Base-by-base conservation (phyloP, 805 yeast genomes). In the Allodekkera sacchari region DNA sequence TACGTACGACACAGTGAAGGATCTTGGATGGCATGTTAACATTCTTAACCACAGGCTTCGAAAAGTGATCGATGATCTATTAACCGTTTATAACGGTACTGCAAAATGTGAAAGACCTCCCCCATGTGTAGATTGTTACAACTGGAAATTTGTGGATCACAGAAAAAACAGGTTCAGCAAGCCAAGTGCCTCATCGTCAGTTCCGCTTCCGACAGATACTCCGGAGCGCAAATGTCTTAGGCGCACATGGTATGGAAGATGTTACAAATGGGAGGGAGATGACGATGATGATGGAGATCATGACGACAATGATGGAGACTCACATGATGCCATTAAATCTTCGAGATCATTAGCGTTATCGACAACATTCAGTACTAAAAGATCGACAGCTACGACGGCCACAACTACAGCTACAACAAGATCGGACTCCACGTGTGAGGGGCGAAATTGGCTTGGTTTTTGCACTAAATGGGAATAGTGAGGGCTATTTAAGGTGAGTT, bases 11-110 rank as follows among this genome's bases (percentile, higher is more conserved):
- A 88, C 81, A 8, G 95, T 88, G 9, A 68, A 70, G 3, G 97
- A 92, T 44, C 61, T 70, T 41, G 96, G 96, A 3, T 89, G 96
- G 96, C 79, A 75, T 48, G 88, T 88, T 11, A 85, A 80, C 45
- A 59, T 92, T 55, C 64, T 83, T 40, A 85, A 89, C 55, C 98
- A 92, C 55, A 66, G 96, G 27, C 84, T 92, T 32, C 92, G 83
- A 46, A 81, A 87, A 0, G 95, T 92, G 3, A 84, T 92, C 31
- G 95, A 84, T 52, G 81, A 81, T 11, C 71, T 92, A 6, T 61
- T 92, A 10, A 52, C 66, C 46, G 68, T 60, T 3, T 87, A 88
- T 53, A 85, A 89, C 42, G 72, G 66, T 26, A 81, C 94, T 0
- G 88, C 97, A 0, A 51, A 52, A 21, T 89, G 97, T 52, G 63